A percentile compares a stretch with the other conserved stretches of the same genome.
phyloP scores from a whole-genome alignment of 768 basidiomycete genomes.

The Xerocomellus chrysenteron region DNA sequence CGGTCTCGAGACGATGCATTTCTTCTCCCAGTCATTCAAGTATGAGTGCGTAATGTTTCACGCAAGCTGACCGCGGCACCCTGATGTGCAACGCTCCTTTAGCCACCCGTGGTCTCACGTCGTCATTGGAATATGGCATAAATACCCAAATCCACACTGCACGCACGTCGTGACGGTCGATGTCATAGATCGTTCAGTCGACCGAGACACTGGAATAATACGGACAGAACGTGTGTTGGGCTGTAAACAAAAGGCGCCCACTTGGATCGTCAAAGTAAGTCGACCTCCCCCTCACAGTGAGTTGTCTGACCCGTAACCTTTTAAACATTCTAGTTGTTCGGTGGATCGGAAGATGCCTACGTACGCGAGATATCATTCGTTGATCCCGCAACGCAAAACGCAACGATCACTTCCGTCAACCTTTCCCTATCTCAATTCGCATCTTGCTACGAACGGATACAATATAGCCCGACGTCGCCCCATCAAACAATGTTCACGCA shows the following conservation, averaged over 20 bases:
- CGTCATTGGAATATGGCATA: constrained; percentile 90
- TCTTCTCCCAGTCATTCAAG: constrained; percentile 80
- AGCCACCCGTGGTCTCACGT: constrained; percentile 93
- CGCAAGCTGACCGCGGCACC: background rate
- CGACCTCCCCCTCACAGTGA: constrained; percentile 1
- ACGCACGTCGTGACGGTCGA: constrained; percentile 86
- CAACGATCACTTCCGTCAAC: constrained; percentile 89
- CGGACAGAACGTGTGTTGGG: constrained; percentile 88
- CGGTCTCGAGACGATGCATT: constrained; percentile 59
- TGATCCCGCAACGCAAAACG: constrained; percentile 77
- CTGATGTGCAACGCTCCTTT: constrained; percentile 11
- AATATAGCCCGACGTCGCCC: constrained; percentile 69
- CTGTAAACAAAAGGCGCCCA: constrained; percentile 88
- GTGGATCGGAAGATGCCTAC: constrained; percentile 91
- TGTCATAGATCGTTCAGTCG: constrained; percentile 80
- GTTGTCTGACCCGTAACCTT: constrained; percentile 1
- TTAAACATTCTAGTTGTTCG: constrained; percentile 61
- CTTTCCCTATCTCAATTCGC: constrained; percentile 94
- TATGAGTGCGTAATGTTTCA: constrained; percentile 65
- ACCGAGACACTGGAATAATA: constrained; percentile 83
- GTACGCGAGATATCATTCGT: constrained; percentile 94
- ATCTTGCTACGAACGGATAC: constrained; percentile 87
- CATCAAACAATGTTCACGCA: constrained; percentile 75
- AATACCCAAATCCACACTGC: constrained; percentile 94
- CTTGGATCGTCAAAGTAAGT: constrained; percentile 90